Evolutionary conservation across 441 rosid species (phyloP), one percentile per base, ranked within the genome.

Genomic region (Aquilaria agallochum): DNA sequence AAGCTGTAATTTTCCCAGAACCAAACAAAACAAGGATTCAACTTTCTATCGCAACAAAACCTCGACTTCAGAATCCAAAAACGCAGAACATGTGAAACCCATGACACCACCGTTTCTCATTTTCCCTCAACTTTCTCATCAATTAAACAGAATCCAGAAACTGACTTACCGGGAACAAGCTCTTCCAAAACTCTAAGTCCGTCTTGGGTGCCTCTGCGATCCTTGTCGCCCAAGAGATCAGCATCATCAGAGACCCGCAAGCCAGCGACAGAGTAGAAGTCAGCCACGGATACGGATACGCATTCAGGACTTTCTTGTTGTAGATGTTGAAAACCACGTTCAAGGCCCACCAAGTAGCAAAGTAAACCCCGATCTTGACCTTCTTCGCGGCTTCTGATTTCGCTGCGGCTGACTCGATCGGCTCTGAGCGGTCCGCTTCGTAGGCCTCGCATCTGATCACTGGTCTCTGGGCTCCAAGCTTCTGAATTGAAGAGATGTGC

Each of bases 301-400:
- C 96, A 78, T 94, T 94, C 83, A 94, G 68, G 7, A 94, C 97
- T 84, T 91, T 94, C 89, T 94, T 94, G 82, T 90, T 94, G 73
- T 88, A 94, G 11, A 90, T 88, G 63, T 90, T 88, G 78, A 93
- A 93, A 31, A 90, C 93, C 44, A 90, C 97, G 64, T 93, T 93
- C 79, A 90, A 72, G 51, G 96, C 92, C 97, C 97, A 93, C 97
- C 97, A 90, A 1, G 88, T 84, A 2, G 97, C 98, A 60, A 93
- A 93, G 68, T 88, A 90, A 68, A 82, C 67, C 58, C 97, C 93
- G 64, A 93, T 90, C 81, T 88, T 93, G 52, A 72, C 63, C 65
- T 36, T 81, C 75, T 82, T 81, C 2, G 80, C 88, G 12, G 76
- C 86, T 65, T 78, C 92, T 11, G 77, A 53, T 62, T 80, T 81